phyloP scores from a whole-genome alignment of 2,329 filamentous ascomycete species.

The Phaeoacremonium minimum region DNA sequence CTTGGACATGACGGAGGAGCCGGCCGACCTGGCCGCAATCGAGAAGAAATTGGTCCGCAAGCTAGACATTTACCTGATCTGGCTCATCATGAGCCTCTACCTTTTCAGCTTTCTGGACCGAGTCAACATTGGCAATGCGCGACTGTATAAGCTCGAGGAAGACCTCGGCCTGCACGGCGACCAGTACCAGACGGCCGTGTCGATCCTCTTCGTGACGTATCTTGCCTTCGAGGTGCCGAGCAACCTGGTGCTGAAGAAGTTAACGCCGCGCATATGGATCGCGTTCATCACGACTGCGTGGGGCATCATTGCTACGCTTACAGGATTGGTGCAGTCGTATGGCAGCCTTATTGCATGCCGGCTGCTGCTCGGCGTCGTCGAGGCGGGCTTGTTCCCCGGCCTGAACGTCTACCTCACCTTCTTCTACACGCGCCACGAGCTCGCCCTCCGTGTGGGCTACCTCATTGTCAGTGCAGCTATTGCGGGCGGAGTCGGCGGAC shows the following conservation, averaged over 20 bases:
- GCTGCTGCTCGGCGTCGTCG: constrained; percentile 62
- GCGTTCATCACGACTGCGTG: constrained; percentile 60
- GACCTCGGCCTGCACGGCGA: constrained; percentile 57
- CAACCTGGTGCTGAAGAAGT: constrained; percentile 59
- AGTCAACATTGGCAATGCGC: constrained; percentile 71
- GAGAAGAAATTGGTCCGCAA: constrained; percentile 59
- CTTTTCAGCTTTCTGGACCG: constrained; percentile 71
- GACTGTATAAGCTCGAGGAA: constrained; percentile 58
- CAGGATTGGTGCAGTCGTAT: constrained; percentile 63
- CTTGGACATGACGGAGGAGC: too few species aligned
- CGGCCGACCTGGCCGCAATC: too few species aligned
- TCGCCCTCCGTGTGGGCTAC: constrained; percentile 69
- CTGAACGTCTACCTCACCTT: constrained; percentile 67
- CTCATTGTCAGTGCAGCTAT: constrained; percentile 68
- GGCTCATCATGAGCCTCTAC: constrained; percentile 66
- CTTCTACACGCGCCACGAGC: constrained; percentile 71
- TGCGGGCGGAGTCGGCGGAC: constrained; percentile 67
- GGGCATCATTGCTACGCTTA: constrained; percentile 67
- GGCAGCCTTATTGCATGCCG: constrained; percentile 64
- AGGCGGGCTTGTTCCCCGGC: constrained; percentile 68
- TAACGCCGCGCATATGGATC: constrained; percentile 60
- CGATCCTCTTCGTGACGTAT: constrained; percentile 65
- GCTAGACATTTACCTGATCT: constrained; percentile 60
- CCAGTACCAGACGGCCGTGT: constrained; percentile 67
- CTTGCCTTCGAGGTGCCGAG: constrained; percentile 59